These are phyloP conservation scores for Geosmithia morbida DNA, from an alignment of 2,329 filamentous ascomycete species.

Conservation along the genomic window DNA sequence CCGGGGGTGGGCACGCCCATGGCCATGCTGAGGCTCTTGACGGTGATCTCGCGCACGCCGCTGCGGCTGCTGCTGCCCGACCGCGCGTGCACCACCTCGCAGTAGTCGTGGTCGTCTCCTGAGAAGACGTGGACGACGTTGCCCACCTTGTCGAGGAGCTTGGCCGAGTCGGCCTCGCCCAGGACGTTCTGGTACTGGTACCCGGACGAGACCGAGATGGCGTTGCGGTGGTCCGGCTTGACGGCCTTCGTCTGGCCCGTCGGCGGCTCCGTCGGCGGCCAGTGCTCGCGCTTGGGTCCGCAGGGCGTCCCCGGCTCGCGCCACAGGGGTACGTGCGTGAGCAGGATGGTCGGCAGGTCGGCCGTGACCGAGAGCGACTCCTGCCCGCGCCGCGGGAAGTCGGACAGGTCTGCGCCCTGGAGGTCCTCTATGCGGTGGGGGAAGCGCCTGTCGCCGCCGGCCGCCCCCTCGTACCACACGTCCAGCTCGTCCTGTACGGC, in stretches of 20 bases:
- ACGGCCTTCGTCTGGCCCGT: constrained; percentile 40
- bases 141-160: constrained; percentile 63
- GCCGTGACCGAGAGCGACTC: constrained; percentile 28
- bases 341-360: constrained; percentile 73
- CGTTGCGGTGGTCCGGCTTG: constrained; percentile 54
- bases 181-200: constrained; percentile 98
- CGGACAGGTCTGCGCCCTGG: constrained; percentile 22
- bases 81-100: constrained; percentile 67
- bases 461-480: constrained; percentile 32
- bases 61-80: constrained; percentile 30
- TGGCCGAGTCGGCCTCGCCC: constrained; percentile 57
- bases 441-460: constrained; percentile 38
- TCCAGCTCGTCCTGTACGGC: constrained; percentile 56
- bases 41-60: constrained; percentile 69
- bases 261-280: constrained; percentile 52
- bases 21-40: constrained; percentile 90
- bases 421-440: constrained; percentile 45
- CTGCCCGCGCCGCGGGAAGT: constrained; percentile 20
- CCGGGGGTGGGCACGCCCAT: constrained; percentile 88
- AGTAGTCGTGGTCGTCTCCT: constrained; percentile 97
- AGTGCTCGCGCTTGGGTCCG: constrained; percentile 72
- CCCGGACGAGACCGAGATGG: constrained; percentile 62
- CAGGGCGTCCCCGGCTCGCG: constrained; percentile 73
- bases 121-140: constrained; percentile 81
- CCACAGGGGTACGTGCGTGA: constrained; percentile 85